Conservation (phyloP, 1,139 yeast genomes). For the Geotrichum candidum region DNA sequence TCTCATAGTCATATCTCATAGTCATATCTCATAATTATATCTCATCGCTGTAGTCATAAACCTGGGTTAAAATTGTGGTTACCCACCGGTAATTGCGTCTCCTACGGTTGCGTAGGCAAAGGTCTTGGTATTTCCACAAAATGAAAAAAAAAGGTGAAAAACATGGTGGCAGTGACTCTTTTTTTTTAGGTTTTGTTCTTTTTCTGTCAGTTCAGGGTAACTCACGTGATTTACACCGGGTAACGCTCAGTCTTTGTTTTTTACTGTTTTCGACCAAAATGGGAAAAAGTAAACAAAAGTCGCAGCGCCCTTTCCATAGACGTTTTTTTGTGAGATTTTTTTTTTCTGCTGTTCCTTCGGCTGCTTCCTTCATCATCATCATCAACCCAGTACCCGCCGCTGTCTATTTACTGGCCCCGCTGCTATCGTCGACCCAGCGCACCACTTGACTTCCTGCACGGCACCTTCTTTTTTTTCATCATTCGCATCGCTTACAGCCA, state of each 20-base stretch:
- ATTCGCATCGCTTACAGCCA: background rate
- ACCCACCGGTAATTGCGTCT: background rate
- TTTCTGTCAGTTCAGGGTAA: background rate
- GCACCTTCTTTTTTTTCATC: background rate
- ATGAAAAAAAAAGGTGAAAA: too few species aligned
- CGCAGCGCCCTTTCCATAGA: background rate
- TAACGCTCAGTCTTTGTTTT: background rate
- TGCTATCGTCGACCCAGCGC: background rate
- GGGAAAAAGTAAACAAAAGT: constrained; percentile 5
- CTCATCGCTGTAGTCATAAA: too few species aligned
- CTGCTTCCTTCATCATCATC: background rate
- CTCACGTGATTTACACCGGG: background rate
- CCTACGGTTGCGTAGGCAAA: too few species aligned
- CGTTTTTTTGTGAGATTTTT: background rate
- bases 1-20: too few species aligned
- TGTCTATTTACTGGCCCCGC: background rate
- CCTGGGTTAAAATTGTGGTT: background rate
- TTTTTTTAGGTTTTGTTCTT: too few species aligned
- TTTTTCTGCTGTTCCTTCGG: background rate
- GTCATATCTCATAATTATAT: too few species aligned
- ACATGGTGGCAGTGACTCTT: background rate
- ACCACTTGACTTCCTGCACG: background rate
- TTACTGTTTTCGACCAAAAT: background rate
- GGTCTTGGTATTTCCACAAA: background rate
- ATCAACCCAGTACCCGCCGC: background rate